Evolutionary conservation across 495 filamentous ascomycete genomes (phyloP), one percentile per base, ranked within the genome.

Genomic region (Tuber magnatum): DNA sequence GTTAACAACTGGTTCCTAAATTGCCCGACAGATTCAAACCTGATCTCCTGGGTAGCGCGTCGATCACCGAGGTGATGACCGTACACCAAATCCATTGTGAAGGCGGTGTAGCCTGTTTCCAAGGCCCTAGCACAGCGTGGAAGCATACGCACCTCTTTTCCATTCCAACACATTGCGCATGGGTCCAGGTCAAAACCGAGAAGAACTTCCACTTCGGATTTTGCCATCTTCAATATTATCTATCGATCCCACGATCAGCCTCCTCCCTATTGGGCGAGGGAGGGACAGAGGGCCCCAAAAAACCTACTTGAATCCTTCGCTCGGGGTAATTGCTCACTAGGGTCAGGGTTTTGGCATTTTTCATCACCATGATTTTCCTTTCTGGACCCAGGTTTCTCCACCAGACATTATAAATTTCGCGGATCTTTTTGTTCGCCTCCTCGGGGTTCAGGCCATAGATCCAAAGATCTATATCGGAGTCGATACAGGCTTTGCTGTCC

Each of bases 111-210:
- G 20, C 81, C 84, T 16, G 84, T 84, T 73, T 85, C 84, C 32
- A 85, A 61, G 10, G 84, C 82, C 51, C 84, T 79, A 22, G 82
- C 84, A 46, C 80, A 81, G 20, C 84, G 80, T 38, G 84, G 84
- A 65, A 85, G 81, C 84, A 85, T 85, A 5, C 83, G 32, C 22
- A 85, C 79, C 22, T 73, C 74, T 14, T 41, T 74, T 0, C 84
- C 84, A 74, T 85, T 74, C 41, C 81, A 85, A 1, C 84, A 84
- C 43, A 85, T 78, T 56, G 84, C 84, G 61, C 82, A 84, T 41
- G 80, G 77, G 74, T 85, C 84, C n/a, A 85, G 80, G 42, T 85
- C 84, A 70, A 84, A 83, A 69, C 81, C 81, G 32, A 85, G 75
- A 24, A 85, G 71, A 0, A 84, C 75, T n/a, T 84, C 80, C 20